Evolutionary conservation across 1,284 basidiomycete species (phyloP), one percentile per base, ranked within the genome.

Genomic region (Sparassis latifolia): DNA sequence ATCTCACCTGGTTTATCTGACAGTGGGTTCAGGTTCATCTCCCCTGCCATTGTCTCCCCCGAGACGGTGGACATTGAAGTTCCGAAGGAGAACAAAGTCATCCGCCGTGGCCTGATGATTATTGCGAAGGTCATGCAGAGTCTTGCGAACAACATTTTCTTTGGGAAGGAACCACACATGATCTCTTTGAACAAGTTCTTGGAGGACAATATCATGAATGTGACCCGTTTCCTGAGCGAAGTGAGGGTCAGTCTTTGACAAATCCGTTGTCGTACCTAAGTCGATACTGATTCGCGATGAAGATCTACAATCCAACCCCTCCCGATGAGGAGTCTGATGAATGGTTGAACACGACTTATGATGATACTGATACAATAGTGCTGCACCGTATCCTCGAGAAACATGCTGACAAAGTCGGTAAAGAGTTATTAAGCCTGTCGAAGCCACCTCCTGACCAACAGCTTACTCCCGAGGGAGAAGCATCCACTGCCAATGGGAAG

Each of bases 121-220:
- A 87, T 96, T 55, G 89, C 91, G 38, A 95, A 94, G 68, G 86
- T 96, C 50, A 86, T 95, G 45, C 92, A 96, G 67, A 94, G 92
- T 62, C 70, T 96, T 33, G 91, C 92, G 10, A 97, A 96, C 70
- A 95, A 96, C 58, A 88, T 95, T 39, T 82, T 90, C 58, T 95
- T 95, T 58, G 90, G 88, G 32, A 90, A 91, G 64, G 92, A 95
- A 62, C 79, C 82, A 2, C 85, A 92, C 60, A 92, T 94, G 88
- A 82, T 82, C 44, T 76, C 79, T 28, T 67, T 95, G 49, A 95
- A 95, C 64, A 74, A 78, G 10, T 93, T 93, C 69, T 69, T 95
- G 45, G 74, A 79, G 50, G 78, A 76, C 27, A 90, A 93, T 56
- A 91, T 93, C 52, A 74, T 82, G 31, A 84, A 82, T 47, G 84